These are phyloP conservation scores for Trichoderma koningiopsis DNA, from an alignment of 2,329 filamentous ascomycete genomes.

Conservation along the genomic window DNA sequence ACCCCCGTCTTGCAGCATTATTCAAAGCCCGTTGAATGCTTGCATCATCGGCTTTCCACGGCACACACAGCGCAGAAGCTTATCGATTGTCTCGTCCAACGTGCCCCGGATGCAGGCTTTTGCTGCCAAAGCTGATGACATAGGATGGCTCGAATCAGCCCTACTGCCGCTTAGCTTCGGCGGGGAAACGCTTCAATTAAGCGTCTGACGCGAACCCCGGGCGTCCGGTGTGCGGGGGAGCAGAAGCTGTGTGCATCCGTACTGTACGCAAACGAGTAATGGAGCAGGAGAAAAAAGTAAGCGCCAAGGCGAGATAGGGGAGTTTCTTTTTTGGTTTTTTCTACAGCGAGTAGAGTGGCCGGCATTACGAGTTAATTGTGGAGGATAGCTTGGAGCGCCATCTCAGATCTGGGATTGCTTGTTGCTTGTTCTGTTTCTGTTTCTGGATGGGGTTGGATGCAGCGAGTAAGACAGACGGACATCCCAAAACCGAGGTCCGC, in stretches of 20 bases:
- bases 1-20: neutral
- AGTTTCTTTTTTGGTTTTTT: too few species aligned
- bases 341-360: neutral
- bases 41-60: conserved; percentile 27
- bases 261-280: neutral
- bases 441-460: neutral
- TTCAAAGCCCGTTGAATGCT: neutral
- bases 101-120: neutral
- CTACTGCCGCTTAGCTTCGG: conserved; percentile 24
- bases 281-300: neutral
- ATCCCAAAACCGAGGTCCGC: neutral
- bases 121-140: conserved; percentile 14
- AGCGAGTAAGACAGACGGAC: neutral
- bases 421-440: neutral
- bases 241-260: neutral
- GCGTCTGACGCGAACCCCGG: conserved; percentile 4
- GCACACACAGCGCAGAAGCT: conserved; percentile 19
- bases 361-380: neutral
- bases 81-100: conserved; percentile 16
- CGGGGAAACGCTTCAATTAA: conserved; percentile 2
- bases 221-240: conserved; percentile 13
- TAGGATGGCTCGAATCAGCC: conserved; percentile 19
- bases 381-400: neutral
- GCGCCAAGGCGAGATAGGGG: neutral
- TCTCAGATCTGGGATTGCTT: conserved; percentile 5